Base-by-base conservation (phyloP, 2,329 filamentous ascomycete species). In the Beauveria asiatica region DNA sequence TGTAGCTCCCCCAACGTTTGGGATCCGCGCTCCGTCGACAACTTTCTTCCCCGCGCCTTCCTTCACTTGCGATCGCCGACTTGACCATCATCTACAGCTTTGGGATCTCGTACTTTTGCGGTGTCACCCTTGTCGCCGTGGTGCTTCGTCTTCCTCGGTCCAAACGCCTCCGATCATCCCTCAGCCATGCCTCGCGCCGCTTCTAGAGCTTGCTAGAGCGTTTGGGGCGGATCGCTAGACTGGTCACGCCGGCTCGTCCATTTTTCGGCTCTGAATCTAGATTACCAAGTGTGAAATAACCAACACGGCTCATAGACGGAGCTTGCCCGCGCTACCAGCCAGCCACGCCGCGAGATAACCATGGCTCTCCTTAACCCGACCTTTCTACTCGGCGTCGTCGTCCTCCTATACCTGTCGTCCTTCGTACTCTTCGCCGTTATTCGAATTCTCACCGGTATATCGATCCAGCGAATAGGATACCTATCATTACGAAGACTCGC, bases 351-450 rank as follows among this genome's bases (percentile, higher is more conserved):
- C 39, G 25, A 27, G 27, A 17, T 6, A 30, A 41, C 19, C 66
- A 88, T 88, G 85, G 84, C 85, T 70, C 80, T 87, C 67, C 76
- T 87, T 67, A 85, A 82, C 69, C 87, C 88, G 67, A 90, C 93
- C 66, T 96, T 96, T 72, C 77, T 97, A 65, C 84, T 96, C 69
- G 93, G 93, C 72, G 80, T 96, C 67, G 69, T 92, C 71, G 85
- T 97, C 67, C 82, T 97, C 65, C 78, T 90, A 63, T 99, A 97
- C 77, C 83, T 99, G 49, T 88, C 86, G 63, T 92, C 93, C 63
- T 99, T 99, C 71, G 87, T 99, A 62, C 74, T 97, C 62, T 96
- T 99, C 73, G 94, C 94, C 69, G 83, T 97, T 67, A 77, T 99
- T 64, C 91, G 94, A 66, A 92, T 97, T 67, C 80, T 93, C 63